Evolutionary conservation across 2,329 filamentous ascomycete species (phyloP), one percentile per base, ranked within the genome.

Genomic region (Cladosporium halotolerans): DNA sequence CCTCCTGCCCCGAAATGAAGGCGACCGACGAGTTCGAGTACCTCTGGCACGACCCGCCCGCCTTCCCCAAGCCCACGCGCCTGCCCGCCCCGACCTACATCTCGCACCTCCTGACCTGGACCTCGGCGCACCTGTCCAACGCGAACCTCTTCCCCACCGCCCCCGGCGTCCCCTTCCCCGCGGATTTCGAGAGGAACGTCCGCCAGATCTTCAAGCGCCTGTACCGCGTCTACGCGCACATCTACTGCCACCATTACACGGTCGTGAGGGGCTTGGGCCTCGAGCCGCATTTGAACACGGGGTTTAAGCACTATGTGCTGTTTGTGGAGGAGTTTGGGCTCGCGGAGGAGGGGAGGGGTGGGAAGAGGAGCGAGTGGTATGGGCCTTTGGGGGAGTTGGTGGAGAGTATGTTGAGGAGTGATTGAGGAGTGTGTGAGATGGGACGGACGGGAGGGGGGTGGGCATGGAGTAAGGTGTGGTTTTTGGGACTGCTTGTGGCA

Each of bases 21-120:
- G 93, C 93, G n/a, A 99, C 93, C 9, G 95, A 99, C 74, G 93
- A 99, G 86, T 99, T 97, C 72, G 93, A 99, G 72, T 99, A 99
- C 72, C 85, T 99, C 61, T 99, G 93, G 93, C 93, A 99, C 75
- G 92, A 99, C 72, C 88, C 80, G 57, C 90, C 95, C 65, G 86
- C 89, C 68, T 99, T 85, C 79, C 95, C 95, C 73, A 85, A 89
- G 56, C 93, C 93, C 16, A 99, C 95, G 57, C 97, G 97, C 77
- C 96, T 99, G 88, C 82, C 93, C 3, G 93, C 93, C 2, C 93
- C 93, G 9, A 89, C 91, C 64, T 99, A 99, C 73, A 95, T 99
- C 66, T 93, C 97, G 72, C 90, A 97, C 71, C 79, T 99, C 63
- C 96, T 99, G 89, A 82, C 83, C 19, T 99, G 93, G 92, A 89